These are phyloP conservation scores for Scutellaria galericulata DNA, from an alignment of 257 asterid genomes.

Conservation along the genomic window DNA sequence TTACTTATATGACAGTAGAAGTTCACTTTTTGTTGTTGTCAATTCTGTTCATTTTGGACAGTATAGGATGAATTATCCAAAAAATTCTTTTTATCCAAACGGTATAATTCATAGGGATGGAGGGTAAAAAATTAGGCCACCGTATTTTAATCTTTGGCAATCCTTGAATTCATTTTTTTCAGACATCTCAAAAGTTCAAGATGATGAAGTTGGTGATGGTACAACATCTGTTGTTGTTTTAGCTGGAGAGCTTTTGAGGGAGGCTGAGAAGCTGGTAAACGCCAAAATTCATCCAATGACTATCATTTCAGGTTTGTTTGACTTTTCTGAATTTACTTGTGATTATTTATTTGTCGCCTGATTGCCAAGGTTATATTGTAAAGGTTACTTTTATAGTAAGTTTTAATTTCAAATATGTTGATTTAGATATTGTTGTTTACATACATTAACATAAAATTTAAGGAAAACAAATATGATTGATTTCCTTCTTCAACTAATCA, in stretches of 20 bases:
- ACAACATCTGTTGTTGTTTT: conserved; percentile 96
- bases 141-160: background rate
- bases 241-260: conserved; percentile 98
- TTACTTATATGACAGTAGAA: too few relatives aligned
- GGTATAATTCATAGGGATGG: background rate
- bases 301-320: conserved; percentile 71
- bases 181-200: conserved; percentile 98
- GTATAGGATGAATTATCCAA: too few relatives aligned
- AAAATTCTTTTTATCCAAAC: too few relatives aligned
- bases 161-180: conserved; percentile 44
- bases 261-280: conserved; percentile 93
- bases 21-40: background rate
- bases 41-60: too few relatives aligned
- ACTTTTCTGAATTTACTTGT: background rate
- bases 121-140: background rate
- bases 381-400: conserved; percentile 17
- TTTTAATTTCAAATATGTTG: conserved; percentile 11
- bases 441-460: background rate
- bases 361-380: background rate
- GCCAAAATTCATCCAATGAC: conserved; percentile 96
- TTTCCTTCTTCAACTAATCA: background rate
- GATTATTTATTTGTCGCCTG: background rate
- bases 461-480: background rate
- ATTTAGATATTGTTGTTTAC: background rate
- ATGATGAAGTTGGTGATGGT: conserved; percentile 99